Base-by-base conservation (phyloP, 306 rosid species). In the Fragaria ananassa region DNA sequence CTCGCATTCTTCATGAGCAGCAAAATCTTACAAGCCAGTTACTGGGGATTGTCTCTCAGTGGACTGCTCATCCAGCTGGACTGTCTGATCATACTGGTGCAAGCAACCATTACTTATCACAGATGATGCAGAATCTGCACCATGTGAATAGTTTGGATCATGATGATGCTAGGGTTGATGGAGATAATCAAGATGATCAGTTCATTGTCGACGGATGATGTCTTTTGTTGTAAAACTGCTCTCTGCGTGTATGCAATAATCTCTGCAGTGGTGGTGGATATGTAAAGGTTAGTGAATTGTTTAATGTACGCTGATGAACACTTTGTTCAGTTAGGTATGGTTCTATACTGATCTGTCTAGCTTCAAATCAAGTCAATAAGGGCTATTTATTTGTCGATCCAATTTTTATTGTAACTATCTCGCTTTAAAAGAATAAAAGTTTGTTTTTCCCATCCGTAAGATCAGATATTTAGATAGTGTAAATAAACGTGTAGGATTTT, bases 81-180 rank as follows among this genome's bases (percentile, higher is more conserved):
- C 79, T 92, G 31, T 90, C 98, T 76, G 97, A 92, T 86, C 96
- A 95, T 79, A 84, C 93, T 3, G 86, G 92, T 81, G 89, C 98
- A 62, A 92, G 90, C 82, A 95, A 88, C 81, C 97, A 95, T 83
- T 95, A 92, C 77, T 83, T 95, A 75, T 90, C 97, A 60, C 97
- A 95, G 45, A 89, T 95, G 97, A 95, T 92, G 96, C 98, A 94
- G 85, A 94, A 84, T 82, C 79, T 94, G 89, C 96, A 94, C 81
- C 97, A 94, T 80, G 98, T 94, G 68, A 91, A 87, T 49, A 89
- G 92, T 27, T 87, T 91, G 76, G 97, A 89, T 81, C 95, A 92
- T 44, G 91, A 83, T 3, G 98, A 87, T 83, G 49, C 97, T 23
- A 87, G 97, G 89, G 97, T 90, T 74, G 97, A 92, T 13, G 96